Evolutionary conservation across 768 basidiomycete genomes (phyloP).

Genomic region (Pulveroboletus ravenelii): DNA sequence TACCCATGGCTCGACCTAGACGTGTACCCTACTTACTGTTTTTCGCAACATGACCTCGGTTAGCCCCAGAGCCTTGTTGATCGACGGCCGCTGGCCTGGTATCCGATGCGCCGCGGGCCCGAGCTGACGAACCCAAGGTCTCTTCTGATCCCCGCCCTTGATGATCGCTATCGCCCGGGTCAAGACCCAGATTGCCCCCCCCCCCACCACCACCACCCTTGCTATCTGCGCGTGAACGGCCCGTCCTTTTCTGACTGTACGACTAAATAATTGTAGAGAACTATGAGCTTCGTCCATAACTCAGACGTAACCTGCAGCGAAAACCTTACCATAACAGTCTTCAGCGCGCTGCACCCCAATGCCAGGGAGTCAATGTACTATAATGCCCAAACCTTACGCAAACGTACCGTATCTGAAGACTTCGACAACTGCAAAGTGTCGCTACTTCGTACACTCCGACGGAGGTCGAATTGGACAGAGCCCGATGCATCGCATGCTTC

Average conservation of each 20-base stretch:
- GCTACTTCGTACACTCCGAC: conserved; percentile 95
- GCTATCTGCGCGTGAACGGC: conserved; percentile 45
- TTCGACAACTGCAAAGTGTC: conserved; percentile 82
- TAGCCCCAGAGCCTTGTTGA: conserved; percentile 22
- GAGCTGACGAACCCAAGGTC: conserved; percentile 31
- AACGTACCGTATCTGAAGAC: conserved; percentile 81
- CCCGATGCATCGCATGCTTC: conserved; percentile 93
- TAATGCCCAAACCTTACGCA: conserved; percentile 8
- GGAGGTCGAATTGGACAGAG: conserved; percentile 76
- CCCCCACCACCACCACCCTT: conserved; percentile 45
- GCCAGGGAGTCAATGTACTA: conserved; percentile 9
- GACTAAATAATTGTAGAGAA: conserved; percentile 41
- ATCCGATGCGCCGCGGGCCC: conserved; percentile 69
- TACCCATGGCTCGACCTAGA: conserved; percentile 18
- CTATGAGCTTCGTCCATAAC: conserved; percentile 12
- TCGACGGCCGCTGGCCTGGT: conserved; percentile 37
- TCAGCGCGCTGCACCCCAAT: conserved; percentile 51
- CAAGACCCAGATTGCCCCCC: conserved; percentile 33
- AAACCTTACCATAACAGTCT: conserved; percentile 72
- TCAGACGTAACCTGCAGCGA: not conserved
- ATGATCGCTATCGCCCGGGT: conserved; percentile 35
- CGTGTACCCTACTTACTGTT: conserved; percentile 27
- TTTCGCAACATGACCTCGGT: conserved; percentile 18
- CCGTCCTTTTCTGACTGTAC: conserved; percentile 69
- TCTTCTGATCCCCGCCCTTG: conserved; percentile 33